Conservation (phyloP, 2,329 filamentous ascomycete species). For the Penicillium sp. region DNA sequence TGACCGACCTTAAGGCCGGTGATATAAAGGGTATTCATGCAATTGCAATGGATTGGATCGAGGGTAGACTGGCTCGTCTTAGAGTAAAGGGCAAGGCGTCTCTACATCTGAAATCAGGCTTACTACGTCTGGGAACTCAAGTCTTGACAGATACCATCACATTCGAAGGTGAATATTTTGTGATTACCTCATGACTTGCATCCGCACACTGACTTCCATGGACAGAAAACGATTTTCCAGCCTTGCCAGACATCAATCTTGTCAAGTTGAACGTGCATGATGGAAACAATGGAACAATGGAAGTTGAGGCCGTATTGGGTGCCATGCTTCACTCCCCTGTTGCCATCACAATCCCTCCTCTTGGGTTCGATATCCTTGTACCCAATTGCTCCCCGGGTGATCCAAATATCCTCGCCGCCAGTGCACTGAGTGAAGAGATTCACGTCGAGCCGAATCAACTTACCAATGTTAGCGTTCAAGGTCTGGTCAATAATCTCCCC, state of each 20-base stretch:
- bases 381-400: constrained; percentile 74
- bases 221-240: constrained; percentile 64
- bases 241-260: constrained; percentile 79
- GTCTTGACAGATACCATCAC: constrained; percentile 70
- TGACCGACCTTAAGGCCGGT: constrained; percentile 74
- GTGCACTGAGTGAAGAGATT: constrained; percentile 68
- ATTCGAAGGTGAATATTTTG: constrained; percentile 74
- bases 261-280: constrained; percentile 78
- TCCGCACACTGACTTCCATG: not conserved
- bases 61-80: constrained; percentile 71
- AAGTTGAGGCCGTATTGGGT: constrained; percentile 72
- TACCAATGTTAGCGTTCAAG: constrained; percentile 69
- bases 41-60: constrained; percentile 85
- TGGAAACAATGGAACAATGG: constrained; percentile 66
- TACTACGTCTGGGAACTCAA: constrained; percentile 77
- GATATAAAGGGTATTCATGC: constrained; percentile 73
- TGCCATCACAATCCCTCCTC: constrained; percentile 71
- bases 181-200: constrained; percentile 35
- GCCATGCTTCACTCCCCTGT: constrained; percentile 78
- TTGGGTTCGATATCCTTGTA: constrained; percentile 82
- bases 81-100: constrained; percentile 71
- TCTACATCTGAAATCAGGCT: constrained; percentile 73
- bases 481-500: constrained; percentile 71
- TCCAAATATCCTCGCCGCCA: constrained; percentile 74
- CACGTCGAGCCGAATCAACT: constrained; percentile 67